A percentile compares a stretch with the other conserved stretches of the same genome.
phyloP scores from a whole-genome alignment of 2,329 filamentous ascomycete genomes.

The Chaetomiaceae sp. region DNA sequence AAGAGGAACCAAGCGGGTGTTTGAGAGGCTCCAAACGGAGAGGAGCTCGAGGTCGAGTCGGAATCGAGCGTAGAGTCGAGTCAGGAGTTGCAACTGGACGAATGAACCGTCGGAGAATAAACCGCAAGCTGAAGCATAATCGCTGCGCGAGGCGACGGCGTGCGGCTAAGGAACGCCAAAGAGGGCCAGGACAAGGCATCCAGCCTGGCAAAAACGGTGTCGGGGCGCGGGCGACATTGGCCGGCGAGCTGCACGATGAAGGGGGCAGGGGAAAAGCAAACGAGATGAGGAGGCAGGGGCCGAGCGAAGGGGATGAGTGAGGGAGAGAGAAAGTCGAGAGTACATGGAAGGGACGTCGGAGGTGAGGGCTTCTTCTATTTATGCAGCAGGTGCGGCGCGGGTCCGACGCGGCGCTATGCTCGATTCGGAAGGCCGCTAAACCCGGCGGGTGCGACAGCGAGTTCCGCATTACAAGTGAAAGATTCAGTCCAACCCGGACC shows the following conservation, averaged over 20 bases:
- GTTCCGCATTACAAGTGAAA: neutral
- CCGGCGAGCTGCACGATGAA: neutral
- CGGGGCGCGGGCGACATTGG: neutral
- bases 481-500: too few species aligned
- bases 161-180: conserved; percentile 4
- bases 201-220: neutral
- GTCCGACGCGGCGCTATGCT: neutral
- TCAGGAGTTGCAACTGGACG: too few species aligned
- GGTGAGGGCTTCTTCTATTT: conserved; percentile 7
- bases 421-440: neutral
- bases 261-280: neutral
- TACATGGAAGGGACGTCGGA: conserved; percentile 11
- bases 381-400: conserved; percentile 1
- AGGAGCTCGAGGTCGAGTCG: too few species aligned
- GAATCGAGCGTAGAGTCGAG: too few species aligned
- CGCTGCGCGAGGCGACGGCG: neutral
- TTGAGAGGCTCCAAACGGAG: too few species aligned
- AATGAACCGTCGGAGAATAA: too few species aligned
- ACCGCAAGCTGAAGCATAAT: too few species aligned
- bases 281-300: neutral
- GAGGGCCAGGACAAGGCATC: conserved; percentile 5
- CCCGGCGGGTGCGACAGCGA: neutral
- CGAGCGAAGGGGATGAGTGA: neutral
- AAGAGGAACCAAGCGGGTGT: too few species aligned
- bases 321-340: conserved; percentile 6